These are phyloP conservation scores for Monosporascus ibericus DNA, from an alignment of 2,329 filamentous ascomycete species.

Conservation along the genomic window DNA sequence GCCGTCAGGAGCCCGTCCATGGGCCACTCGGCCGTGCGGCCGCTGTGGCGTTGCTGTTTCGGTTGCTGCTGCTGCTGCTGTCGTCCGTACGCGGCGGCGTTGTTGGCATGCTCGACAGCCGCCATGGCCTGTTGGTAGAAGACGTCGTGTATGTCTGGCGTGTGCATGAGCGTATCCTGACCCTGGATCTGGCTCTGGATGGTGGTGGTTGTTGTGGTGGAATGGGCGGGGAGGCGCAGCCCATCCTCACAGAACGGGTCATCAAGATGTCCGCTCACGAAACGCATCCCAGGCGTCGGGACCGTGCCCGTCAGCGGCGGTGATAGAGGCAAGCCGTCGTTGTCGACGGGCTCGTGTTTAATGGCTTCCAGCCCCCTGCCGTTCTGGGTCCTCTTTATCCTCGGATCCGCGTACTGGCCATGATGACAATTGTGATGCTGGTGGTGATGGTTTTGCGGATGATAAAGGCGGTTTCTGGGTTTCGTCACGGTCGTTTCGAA, in stretches of 20 bases:
- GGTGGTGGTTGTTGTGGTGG: conserved; percentile 4
- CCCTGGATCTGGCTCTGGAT: conserved; percentile 1
- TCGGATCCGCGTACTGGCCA: background rate
- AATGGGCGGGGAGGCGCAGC: conserved; percentile 8
- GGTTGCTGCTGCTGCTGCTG: conserved; percentile 2
- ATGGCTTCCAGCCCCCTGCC: conserved; percentile 8
- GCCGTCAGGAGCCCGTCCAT: conserved; percentile 22
- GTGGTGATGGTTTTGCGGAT: background rate
- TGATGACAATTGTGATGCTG: background rate
- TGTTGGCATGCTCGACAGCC: conserved; percentile 4
- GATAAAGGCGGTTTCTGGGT: background rate
- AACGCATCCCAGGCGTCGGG: conserved; percentile 15
- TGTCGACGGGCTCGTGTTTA: conserved; percentile 15
- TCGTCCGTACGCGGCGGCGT: conserved; percentile 5
- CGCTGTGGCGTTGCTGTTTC: conserved; percentile 13
- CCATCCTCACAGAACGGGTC: conserved; percentile 23
- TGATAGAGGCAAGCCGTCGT: conserved; percentile 20
- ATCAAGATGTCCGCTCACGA: conserved; percentile 23
- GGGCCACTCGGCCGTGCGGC: conserved; percentile 27
- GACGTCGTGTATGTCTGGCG: conserved; percentile 13
- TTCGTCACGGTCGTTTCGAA: background rate
- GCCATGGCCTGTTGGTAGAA: conserved; percentile 14
- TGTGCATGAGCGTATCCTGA: conserved; percentile 16
- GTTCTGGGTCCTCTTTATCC: conserved; percentile 4
- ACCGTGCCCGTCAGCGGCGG: conserved; percentile 24